Conservation (phyloP, 306 rosid genomes). For the Spatholobus suberectus region DNA sequence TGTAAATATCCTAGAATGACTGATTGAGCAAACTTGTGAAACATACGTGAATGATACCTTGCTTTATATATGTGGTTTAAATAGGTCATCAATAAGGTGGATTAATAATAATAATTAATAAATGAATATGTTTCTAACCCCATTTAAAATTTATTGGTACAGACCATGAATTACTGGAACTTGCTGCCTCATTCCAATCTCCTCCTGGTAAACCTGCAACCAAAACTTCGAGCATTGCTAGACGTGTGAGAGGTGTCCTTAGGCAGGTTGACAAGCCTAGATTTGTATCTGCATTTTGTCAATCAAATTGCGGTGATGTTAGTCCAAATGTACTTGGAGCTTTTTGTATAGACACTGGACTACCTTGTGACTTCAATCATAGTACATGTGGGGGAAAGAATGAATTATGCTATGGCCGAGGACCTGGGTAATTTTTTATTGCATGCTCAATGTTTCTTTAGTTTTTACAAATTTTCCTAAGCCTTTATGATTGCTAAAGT, state of each 20-base stretch:
- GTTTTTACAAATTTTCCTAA: constrained; percentile 27
- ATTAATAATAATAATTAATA: not conserved
- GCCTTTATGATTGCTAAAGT: constrained; percentile 37
- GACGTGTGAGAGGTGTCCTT: constrained; percentile 84
- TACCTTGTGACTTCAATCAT: constrained; percentile 97
- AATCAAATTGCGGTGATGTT: constrained; percentile 97
- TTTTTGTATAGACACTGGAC: constrained; percentile 84
- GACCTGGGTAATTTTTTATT: constrained; percentile 85
- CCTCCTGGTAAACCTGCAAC: constrained; percentile 76
- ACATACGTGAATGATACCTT: constrained; percentile 22
- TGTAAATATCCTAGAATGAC: not conserved
- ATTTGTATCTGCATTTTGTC: constrained; percentile 97
- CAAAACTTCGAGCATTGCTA: constrained; percentile 67
- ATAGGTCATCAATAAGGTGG: not conserved
- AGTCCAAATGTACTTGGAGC: constrained; percentile 96
- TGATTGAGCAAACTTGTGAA: constrained; percentile 5
- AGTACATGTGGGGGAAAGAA: constrained; percentile 97
- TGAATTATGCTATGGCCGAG: constrained; percentile 92
- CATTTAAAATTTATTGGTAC: constrained; percentile 40
- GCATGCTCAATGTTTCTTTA: constrained; percentile 16
- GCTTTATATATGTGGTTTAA: constrained; percentile 3
- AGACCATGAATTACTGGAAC: constrained; percentile 88
- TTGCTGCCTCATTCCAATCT: constrained; percentile 88
- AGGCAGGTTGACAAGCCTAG: constrained; percentile 70
- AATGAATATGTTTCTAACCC: constrained; percentile 9